Conservation (phyloP, 2,329 filamentous ascomycete genomes). For the Thermothelomyces thermophilus region DNA sequence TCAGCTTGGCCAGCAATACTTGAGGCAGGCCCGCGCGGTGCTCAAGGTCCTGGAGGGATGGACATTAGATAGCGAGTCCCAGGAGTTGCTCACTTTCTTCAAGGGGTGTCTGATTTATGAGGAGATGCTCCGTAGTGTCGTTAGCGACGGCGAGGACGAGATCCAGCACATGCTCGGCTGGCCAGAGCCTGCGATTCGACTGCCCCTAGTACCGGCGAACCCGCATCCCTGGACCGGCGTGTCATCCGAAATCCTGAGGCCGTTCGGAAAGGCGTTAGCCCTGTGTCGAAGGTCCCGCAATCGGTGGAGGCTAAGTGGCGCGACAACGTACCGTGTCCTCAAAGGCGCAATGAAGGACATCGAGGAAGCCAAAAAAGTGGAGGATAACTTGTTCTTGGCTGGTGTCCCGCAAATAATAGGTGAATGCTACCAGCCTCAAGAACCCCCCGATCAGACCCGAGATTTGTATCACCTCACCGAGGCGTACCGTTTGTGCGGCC, state of each 20-base stretch:
- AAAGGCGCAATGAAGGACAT: conserved; percentile 25
- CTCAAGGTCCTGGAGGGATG: conserved; percentile 19
- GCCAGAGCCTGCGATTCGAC: conserved; percentile 18
- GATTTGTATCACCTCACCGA: conserved; percentile 22
- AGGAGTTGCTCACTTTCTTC: conserved; percentile 25
- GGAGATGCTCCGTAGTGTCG: conserved; percentile 27
- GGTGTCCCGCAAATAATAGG: conserved; percentile 10
- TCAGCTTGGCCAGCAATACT: conserved; percentile 24
- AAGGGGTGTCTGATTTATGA: conserved; percentile 28
- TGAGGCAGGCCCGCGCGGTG: conserved; percentile 23
- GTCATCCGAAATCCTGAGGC: conserved; percentile 21
- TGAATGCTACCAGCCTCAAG: neutral
- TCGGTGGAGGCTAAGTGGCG: conserved; percentile 24
- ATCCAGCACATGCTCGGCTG: conserved; percentile 26
- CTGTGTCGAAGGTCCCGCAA: conserved; percentile 25
- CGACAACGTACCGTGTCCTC: conserved; percentile 22
- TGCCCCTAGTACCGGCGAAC: conserved; percentile 8
- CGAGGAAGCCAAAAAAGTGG: conserved; percentile 21
- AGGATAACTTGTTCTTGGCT: conserved; percentile 21
- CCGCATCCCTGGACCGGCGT: conserved; percentile 26
- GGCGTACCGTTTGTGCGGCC: conserved; percentile 25
- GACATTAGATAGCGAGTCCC: conserved; percentile 10
- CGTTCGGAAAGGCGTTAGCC: conserved; percentile 26
- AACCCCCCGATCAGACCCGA: neutral
- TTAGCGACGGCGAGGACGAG: conserved; percentile 26